Conservation (phyloP, 2,329 filamentous ascomycete species). For the Fusarium oligoseptatum region DNA sequence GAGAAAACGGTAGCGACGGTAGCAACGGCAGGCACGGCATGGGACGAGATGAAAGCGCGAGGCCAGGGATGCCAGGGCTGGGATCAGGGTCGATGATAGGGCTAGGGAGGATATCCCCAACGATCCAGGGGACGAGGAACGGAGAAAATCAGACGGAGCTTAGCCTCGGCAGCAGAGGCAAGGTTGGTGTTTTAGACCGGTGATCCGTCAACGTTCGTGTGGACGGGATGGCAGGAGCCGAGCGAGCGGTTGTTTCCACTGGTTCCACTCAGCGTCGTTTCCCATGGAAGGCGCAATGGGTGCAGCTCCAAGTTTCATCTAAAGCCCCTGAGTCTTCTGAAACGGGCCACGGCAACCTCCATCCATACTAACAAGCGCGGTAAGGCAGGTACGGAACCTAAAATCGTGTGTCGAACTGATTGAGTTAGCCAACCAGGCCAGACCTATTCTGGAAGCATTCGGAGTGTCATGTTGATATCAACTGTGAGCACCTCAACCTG, state of each 20-base stretch:
- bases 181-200: constrained; percentile 21
- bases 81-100: constrained; percentile 34
- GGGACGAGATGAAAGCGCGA: constrained; percentile 14
- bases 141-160: constrained; percentile 9
- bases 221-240: constrained; percentile 9
- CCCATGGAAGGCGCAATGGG: constrained; percentile 11
- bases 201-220: constrained; percentile 22
- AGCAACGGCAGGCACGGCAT: constrained; percentile 23
- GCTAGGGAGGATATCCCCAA: constrained; percentile 14
- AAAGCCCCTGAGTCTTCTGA: constrained; percentile 37
- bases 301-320: constrained; percentile 37
- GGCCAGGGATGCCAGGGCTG: not conserved
- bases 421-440: not conserved
- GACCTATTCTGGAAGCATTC: constrained; percentile 21
- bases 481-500: not conserved
- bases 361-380: constrained; percentile 1
- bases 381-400: constrained; percentile 20
- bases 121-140: not conserved
- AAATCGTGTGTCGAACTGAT: not conserved
- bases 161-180: constrained; percentile 11
- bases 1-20: constrained; percentile 33
- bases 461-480: constrained; percentile 11
- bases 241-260: constrained; percentile 29
- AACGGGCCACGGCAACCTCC: constrained; percentile 25
- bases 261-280: constrained; percentile 19